A percentile compares a stretch with the other conserved stretches of the same genome.
These are phyloP conservation scores for Fusarium graminum DNA, from an alignment of 2,329 filamentous ascomycete species.

Conservation along the genomic window DNA sequence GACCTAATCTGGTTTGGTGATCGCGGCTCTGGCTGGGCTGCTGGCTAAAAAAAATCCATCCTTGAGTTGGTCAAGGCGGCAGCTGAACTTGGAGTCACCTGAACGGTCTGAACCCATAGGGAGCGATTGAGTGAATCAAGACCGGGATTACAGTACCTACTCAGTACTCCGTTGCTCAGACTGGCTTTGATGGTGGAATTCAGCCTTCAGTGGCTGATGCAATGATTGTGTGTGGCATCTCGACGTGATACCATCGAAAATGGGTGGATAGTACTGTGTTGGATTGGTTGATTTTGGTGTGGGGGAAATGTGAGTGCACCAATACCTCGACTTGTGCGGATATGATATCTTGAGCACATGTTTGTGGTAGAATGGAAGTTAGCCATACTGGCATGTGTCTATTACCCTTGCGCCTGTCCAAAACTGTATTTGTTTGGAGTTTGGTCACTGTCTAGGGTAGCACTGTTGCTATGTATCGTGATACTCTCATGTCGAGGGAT, in stretches of 20 bases:
- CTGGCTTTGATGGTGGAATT: slow-evolving; percentile 14
- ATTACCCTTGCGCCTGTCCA: neutral
- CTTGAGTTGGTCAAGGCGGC: slow-evolving; percentile 31
- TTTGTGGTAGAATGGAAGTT: slow-evolving; percentile 6
- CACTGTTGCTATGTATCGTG: slow-evolving; percentile 13
- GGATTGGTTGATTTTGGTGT: neutral
- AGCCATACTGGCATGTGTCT: neutral
- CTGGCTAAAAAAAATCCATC: slow-evolving; percentile 25
- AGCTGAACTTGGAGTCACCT: slow-evolving; percentile 41
- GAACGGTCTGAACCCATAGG: slow-evolving; percentile 34
- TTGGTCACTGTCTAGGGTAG: slow-evolving; percentile 22
- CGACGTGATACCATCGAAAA: slow-evolving; percentile 21
- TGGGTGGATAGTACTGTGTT: slow-evolving; percentile 22
- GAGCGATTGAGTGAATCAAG: slow-evolving; percentile 38
- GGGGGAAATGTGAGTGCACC: neutral
- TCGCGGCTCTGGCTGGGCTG: slow-evolving; percentile 31
- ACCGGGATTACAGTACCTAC: slow-evolving; percentile 23
- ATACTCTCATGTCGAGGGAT: slow-evolving; percentile 30
- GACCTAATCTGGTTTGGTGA: slow-evolving; percentile 31
- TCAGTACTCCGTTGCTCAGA: slow-evolving; percentile 2
- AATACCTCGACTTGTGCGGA: neutral
- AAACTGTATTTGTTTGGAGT: slow-evolving; percentile 9
- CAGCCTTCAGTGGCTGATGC: slow-evolving; percentile 28
- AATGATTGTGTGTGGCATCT: slow-evolving; percentile 21
- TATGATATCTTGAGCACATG: neutral